phyloP scores from a whole-genome alignment of 371 early-diverging fungal genomes.

The Mortierella sp. region DNA sequence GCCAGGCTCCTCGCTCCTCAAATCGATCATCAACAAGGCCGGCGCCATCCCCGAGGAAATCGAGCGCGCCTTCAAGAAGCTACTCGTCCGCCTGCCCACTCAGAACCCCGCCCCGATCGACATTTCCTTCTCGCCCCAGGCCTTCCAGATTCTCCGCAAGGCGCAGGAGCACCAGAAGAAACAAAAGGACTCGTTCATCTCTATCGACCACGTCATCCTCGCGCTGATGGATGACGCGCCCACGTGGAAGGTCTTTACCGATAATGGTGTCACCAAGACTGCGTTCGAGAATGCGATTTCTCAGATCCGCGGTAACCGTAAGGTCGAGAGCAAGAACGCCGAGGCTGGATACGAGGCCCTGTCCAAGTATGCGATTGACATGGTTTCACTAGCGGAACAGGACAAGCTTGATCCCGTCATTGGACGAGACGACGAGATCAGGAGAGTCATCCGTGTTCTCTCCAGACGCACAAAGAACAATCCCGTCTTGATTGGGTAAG shows the following conservation, averaged over 20 bases:
- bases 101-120: slow-evolving; percentile 91
- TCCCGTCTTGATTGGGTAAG: slow-evolving; percentile 88
- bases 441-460: slow-evolving; percentile 84
- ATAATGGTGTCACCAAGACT: slow-evolving; percentile 79
- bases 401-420: slow-evolving; percentile 91
- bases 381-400: slow-evolving; percentile 83
- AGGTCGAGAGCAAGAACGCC: slow-evolving; percentile 87
- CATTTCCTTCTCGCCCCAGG: slow-evolving; percentile 72
- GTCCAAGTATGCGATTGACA: slow-evolving; percentile 93
- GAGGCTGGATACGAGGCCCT: slow-evolving; percentile 91
- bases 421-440: slow-evolving; percentile 90
- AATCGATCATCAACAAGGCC: slow-evolving; percentile 81
- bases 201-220: slow-evolving; percentile 90
- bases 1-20: slow-evolving; percentile 69
- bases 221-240: slow-evolving; percentile 82
- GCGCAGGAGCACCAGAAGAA: slow-evolving; percentile 85
- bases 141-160: slow-evolving; percentile 73
- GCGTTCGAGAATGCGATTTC: slow-evolving; percentile 83
- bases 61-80: slow-evolving; percentile 85
- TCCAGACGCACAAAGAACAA: slow-evolving; percentile 94
- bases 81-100: slow-evolving; percentile 83
- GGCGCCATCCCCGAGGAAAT: slow-evolving; percentile 83
- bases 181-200: slow-evolving; percentile 89
- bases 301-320: slow-evolving; percentile 87
- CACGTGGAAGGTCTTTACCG: slow-evolving; percentile 72